phyloP scores from a whole-genome alignment of 129 eudicot species.

The Erigeron canadensis region DNA sequence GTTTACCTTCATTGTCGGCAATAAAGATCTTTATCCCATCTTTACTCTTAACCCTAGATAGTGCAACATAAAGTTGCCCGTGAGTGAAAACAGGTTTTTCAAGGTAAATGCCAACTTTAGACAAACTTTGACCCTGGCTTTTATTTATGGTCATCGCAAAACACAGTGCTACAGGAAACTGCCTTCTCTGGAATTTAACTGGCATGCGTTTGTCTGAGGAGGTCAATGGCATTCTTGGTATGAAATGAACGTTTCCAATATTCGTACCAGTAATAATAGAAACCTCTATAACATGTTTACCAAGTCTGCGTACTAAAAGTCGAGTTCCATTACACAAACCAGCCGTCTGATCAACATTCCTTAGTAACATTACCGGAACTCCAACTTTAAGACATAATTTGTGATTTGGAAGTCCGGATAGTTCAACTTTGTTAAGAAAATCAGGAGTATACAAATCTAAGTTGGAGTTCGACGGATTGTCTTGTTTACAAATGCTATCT shows the following conservation, averaged over 20 bases:
- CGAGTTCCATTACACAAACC: neutral
- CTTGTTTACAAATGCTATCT: neutral
- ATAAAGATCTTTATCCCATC: neutral
- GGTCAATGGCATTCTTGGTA: neutral
- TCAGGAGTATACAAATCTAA: neutral
- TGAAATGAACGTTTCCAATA: neutral
- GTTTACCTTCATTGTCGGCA: neutral
- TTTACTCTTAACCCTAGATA: neutral
- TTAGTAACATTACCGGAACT: neutral
- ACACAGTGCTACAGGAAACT: neutral
- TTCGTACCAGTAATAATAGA: neutral
- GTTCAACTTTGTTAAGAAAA: neutral
- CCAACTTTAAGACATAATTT: neutral
- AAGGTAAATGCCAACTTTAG: neutral
- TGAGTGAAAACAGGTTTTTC: neutral
- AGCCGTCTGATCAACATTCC: no score
- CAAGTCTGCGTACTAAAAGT: neutral
- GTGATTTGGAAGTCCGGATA: neutral
- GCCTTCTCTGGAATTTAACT: neutral
- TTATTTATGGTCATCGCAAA: neutral
- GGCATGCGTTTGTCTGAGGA: neutral
- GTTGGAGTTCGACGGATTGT: neutral
- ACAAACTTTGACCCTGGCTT: neutral
- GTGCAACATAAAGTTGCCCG: neutral
- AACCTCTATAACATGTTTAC: neutral